Conservation (phyloP, 768 basidiomycete genomes). For the Termitomyces titanicus region DNA sequence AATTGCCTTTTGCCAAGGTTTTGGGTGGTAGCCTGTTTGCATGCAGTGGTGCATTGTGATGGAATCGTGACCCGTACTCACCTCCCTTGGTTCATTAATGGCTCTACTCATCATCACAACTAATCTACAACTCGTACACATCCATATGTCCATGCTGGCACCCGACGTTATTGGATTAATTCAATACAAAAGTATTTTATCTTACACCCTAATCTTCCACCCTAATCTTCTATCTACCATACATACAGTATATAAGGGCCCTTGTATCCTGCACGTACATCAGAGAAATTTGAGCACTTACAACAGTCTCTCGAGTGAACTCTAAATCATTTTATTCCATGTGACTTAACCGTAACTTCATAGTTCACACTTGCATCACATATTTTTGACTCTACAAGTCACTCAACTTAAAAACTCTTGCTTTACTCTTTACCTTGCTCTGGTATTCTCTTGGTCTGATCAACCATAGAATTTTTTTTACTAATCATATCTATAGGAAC, state of each 20-base stretch:
- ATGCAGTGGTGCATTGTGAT: neutral
- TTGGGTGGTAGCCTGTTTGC: neutral
- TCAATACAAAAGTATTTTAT: too few species aligned
- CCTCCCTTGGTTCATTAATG: too few species aligned
- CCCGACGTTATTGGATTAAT: too few species aligned
- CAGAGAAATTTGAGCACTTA: neutral
- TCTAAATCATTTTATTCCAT: neutral
- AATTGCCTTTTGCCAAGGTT: neutral
- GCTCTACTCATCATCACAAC: too few species aligned
- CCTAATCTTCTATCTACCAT: too few species aligned
- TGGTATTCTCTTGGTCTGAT: neutral
- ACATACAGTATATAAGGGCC: neutral
- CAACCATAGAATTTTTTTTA: neutral
- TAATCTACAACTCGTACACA: too few species aligned
- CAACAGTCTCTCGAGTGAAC: neutral
- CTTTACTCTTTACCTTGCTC: neutral
- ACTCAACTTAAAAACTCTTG: neutral
- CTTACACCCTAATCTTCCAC: too few species aligned
- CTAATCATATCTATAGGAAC: too few species aligned
- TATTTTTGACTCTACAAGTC: constrained; percentile 1
- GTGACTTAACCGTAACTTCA: neutral
- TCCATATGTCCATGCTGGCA: too few species aligned
- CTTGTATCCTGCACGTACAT: neutral
- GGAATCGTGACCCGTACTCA: too few species aligned
- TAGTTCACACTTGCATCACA: neutral